Evolutionary conservation across 2,329 filamentous ascomycete species (phyloP), one percentile per base, ranked within the genome.

Genomic region (Ustulina deusta): DNA sequence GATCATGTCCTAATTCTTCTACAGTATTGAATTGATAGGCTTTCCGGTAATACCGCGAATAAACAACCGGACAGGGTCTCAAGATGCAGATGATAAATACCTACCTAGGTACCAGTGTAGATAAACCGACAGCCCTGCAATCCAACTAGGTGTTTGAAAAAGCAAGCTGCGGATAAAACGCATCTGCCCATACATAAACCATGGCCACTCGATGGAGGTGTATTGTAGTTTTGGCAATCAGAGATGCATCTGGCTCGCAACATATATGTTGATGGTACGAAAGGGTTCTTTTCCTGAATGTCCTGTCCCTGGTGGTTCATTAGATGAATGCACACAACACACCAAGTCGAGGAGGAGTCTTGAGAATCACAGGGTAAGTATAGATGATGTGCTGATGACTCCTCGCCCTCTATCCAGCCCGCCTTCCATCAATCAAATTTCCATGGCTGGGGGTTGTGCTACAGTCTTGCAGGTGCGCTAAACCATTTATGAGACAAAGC

Each of bases 401-500:
- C 69, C 63, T 71, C 66, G 63, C 69, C 69, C 63, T 67, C 55
- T 51, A 22, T 63, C 55, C 48, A n/a, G 56, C 55, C 60, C 29
- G 48, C 34, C 27, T n/a, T 65, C 67, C 65, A 63, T 65, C 69
- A 65, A 63, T 60, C 22, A 51, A 29, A 51, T 52, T 55, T 34
- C 60, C 54, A 66, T 67, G 42, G 61, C 58, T 71, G 56, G 65
- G 36, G 61, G 54, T 61, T 48, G 51, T 65, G 63, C 63, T 57
- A 49, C 65, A 65, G 56, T 63, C 61, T 60, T 71, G 69, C 70
- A 74, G 63, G 11, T n/a, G 25, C 66, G 58, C 72, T 74, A 73
- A 68, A 55, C 71, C 46, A 20, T 38, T 70, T 72, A 48, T 6
- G 68, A n/a, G n/a, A n/a, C n/a, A n/a, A n/a, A n/a, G n/a, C 63